Evolutionary conservation across 2,329 filamentous ascomycete species (phyloP).

Genomic region (Tothia fuscella): DNA sequence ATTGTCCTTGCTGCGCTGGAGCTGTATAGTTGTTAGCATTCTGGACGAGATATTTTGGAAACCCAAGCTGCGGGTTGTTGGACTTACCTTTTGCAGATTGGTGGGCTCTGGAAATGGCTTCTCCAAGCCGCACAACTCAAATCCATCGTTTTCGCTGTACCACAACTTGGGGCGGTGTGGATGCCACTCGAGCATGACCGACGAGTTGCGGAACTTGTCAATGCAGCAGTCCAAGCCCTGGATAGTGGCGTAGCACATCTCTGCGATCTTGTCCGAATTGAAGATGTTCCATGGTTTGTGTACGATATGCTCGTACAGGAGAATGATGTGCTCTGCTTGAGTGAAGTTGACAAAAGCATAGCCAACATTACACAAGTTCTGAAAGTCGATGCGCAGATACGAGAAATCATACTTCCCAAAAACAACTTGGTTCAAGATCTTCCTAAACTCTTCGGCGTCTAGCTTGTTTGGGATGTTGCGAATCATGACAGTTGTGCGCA

Average conservation of each 20-base stretch:
- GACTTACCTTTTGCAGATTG: slow-evolving; percentile 10
- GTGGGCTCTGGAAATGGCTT: slow-evolving; percentile 9
- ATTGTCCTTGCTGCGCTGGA: slow-evolving; percentile 10
- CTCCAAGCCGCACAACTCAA: slow-evolving; percentile 6
- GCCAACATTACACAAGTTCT: slow-evolving; percentile 56
- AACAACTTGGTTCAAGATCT: slow-evolving; percentile 65
- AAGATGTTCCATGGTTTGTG: slow-evolving; percentile 55
- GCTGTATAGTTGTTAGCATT: slow-evolving; percentile 1
- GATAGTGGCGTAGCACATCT: slow-evolving; percentile 94
- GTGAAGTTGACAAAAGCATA: slow-evolving; percentile 97
- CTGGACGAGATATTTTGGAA: background rate
- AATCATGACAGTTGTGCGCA: slow-evolving; percentile 64
- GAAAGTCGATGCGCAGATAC: slow-evolving; percentile 69
- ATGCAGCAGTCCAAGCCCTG: slow-evolving; percentile 86
- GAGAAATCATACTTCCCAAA: slow-evolving; percentile 85
- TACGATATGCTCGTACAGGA: slow-evolving; percentile 24
- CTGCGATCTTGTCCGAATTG: slow-evolving; percentile 72
- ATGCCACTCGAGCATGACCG: slow-evolving; percentile 75
- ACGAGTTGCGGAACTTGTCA: slow-evolving; percentile 93
- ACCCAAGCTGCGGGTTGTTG: background rate
- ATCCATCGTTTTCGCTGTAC: slow-evolving; percentile 8
- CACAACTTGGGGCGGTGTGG: slow-evolving; percentile 10
- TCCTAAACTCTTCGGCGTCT: slow-evolving; percentile 49
- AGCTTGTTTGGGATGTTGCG: slow-evolving; percentile 92
- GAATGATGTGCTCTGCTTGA: slow-evolving; percentile 62